These are phyloP conservation scores for Phoenix roebelenii DNA, from an alignment of 176 grass and related monocot genomes.

Conservation along the genomic window DNA sequence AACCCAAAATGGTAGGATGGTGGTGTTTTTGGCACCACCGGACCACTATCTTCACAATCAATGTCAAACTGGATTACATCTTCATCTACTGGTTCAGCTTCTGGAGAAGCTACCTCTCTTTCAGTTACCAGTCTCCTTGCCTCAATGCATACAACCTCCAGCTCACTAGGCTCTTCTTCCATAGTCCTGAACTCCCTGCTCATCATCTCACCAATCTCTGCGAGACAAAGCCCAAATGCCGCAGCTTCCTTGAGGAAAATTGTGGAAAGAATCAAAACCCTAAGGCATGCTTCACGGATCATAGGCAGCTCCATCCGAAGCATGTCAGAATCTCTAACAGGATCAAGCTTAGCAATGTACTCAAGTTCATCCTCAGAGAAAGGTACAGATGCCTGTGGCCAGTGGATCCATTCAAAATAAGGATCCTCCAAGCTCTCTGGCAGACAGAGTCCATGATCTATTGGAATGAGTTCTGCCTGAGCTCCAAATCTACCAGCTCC, in stretches of 20 bases:
- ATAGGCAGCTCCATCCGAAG: constrained; percentile 66
- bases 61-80: constrained; percentile 61
- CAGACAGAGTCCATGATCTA: constrained; percentile 80
- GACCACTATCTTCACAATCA: constrained; percentile 45
- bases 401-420: constrained; percentile 98
- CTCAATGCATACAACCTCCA: constrained; percentile 79
- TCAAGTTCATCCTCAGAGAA: constrained; percentile 74
- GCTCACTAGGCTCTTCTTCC: constrained; percentile 74
- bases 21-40: constrained; percentile 23
- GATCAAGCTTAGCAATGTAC: constrained; percentile 72
- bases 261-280: constrained; percentile 70
- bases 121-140: constrained; percentile 56
- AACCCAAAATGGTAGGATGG: constrained; percentile 32
- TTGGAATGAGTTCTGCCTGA: constrained; percentile 54
- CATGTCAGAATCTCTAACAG: constrained; percentile 70
- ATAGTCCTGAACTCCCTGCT: constrained; percentile 54
- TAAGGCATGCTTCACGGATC: constrained; percentile 83
- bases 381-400: constrained; percentile 71
- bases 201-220: constrained; percentile 93
- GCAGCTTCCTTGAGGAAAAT: constrained; percentile 85
- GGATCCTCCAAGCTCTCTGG: constrained; percentile 89
- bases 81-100: constrained; percentile 40
- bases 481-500: constrained; percentile 38
- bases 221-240: constrained; percentile 63
- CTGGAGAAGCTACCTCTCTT: constrained; percentile 35